Percentiles rank a stretch among this genome's conserved stretches.
Evolutionary conservation across 768 basidiomycete genomes (phyloP).

Genomic region (Leccinum arenicola): DNA sequence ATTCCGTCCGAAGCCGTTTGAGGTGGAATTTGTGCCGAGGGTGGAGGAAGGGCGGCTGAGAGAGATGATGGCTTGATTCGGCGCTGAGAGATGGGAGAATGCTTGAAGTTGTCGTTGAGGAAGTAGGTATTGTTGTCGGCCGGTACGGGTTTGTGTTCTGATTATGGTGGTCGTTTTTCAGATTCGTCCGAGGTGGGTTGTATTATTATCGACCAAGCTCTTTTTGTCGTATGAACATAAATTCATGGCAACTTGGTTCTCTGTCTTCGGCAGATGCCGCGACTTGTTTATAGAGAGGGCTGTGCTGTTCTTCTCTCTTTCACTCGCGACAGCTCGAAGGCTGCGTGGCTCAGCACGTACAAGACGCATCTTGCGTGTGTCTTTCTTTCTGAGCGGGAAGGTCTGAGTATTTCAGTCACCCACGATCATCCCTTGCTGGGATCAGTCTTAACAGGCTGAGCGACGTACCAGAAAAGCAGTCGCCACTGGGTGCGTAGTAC

Average conservation of each 20-base stretch:
- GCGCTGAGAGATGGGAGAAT: neutral
- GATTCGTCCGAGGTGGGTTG: neutral
- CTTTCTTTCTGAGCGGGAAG: constrained; percentile 33
- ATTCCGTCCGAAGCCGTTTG: constrained; percentile 56
- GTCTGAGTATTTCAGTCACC: constrained; percentile 31
- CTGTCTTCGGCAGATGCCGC: neutral
- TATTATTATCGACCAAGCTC: neutral
- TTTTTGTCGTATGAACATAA: too few relatives aligned
- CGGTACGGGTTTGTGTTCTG: neutral
- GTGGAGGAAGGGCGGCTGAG: constrained; percentile 16
- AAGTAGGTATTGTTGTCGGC: neutral
- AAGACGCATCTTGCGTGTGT: constrained; percentile 8
- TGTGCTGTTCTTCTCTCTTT: neutral
- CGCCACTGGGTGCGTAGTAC: constrained; percentile 1
- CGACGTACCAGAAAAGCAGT: constrained; percentile 31
- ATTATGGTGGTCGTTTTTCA: neutral
- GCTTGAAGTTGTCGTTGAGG: neutral
- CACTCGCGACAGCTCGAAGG: constrained; percentile 27
- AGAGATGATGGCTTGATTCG: constrained; percentile 9
- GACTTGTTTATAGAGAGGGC: neutral
- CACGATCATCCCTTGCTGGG: constrained; percentile 29
- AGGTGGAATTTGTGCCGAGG: constrained; percentile 51
- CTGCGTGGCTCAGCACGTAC: constrained; percentile 30
- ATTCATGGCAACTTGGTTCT: too few relatives aligned
- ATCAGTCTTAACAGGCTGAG: constrained; percentile 24